phyloP scores from a whole-genome alignment of 1,139 yeast species.

The Hyphopichia fennica region DNA sequence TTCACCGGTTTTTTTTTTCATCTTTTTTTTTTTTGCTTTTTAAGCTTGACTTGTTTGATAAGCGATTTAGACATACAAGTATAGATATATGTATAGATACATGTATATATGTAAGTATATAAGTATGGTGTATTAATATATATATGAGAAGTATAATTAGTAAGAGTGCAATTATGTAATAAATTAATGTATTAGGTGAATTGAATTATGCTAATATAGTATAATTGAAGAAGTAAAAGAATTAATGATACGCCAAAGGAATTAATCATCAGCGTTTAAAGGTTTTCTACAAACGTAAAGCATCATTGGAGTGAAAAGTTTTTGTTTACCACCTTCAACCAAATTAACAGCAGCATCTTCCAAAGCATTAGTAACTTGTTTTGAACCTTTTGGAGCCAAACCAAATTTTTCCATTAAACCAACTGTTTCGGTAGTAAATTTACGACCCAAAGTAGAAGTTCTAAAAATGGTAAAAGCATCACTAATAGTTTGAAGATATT shows the following conservation, averaged over 20 bases:
- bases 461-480: constrained; percentile 87
- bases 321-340: constrained; percentile 88
- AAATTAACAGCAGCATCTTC: constrained; percentile 97
- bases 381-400: constrained; percentile 91
- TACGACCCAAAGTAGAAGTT: constrained; percentile 85
- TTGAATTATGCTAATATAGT: too few relatives aligned
- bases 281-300: constrained; percentile 87
- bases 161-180: too few relatives aligned
- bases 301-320: constrained; percentile 96
- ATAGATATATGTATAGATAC: too few relatives aligned
- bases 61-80: too few relatives aligned
- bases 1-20: too few relatives aligned
- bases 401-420: constrained; percentile 81
- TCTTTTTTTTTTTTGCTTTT: too few relatives aligned
- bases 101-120: too few relatives aligned
- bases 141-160: too few relatives aligned
- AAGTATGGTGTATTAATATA: too few relatives aligned
- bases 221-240: background rate
- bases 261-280: constrained; percentile 12
- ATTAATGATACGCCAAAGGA: background rate
- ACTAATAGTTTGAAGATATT: constrained; percentile 72
- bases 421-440: constrained; percentile 76
- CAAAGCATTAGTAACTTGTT: constrained; percentile 85
- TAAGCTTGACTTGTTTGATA: too few relatives aligned
- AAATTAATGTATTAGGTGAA: too few relatives aligned